Base-by-base conservation (phyloP, 83 land plant genomes). In the Thuja plicata region DNA sequence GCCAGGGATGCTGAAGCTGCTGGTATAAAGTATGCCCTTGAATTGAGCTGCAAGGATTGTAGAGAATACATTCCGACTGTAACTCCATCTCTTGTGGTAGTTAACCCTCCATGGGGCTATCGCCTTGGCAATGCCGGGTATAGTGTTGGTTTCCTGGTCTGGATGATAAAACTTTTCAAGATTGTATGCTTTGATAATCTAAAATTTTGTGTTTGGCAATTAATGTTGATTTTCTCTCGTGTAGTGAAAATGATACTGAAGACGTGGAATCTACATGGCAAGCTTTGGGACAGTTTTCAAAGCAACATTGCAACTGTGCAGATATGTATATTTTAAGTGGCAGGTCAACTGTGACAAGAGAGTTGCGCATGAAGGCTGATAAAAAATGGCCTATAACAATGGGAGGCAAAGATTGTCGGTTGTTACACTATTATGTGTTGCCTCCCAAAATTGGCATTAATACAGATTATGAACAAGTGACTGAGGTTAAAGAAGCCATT, bases 301-400 rank as follows among this genome's bases (percentile, higher is more conserved):
- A 91, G 62, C 77, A 84, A 50, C 88, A 71, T 27, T 93, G 94
- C n/a, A 90, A 87, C 60, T 27, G 55, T 77, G 87, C 94, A 37
- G 94, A 93, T 87, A 93, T 91, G 48, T 93, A 93, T 89, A 77
- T 91, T 34, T 88, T 91, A 16, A 93, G 94, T 90, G 93, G 94
- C 34, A 93, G 88, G 84, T 52, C 91, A 37, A 54, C 55, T 62
- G 91, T 86, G 7, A 91, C 93, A 34, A 87, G 89, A 60, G 91
- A 91, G n/a, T 79, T 93, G 90, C 84, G 82, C 38, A 89, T 93
- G 91, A 90, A 92, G 50, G 87, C 91, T 27, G 91, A 91, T 86
- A 90, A 76, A 80, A 91, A 88, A 79, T 91, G 94, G 94, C 94
- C 93, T 17, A 83, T 93, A 32, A 91, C 91, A 62, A 86, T 92